Base-by-base conservation (phyloP, 1,284 basidiomycete genomes). In the Fomitopsis schrenkii region DNA sequence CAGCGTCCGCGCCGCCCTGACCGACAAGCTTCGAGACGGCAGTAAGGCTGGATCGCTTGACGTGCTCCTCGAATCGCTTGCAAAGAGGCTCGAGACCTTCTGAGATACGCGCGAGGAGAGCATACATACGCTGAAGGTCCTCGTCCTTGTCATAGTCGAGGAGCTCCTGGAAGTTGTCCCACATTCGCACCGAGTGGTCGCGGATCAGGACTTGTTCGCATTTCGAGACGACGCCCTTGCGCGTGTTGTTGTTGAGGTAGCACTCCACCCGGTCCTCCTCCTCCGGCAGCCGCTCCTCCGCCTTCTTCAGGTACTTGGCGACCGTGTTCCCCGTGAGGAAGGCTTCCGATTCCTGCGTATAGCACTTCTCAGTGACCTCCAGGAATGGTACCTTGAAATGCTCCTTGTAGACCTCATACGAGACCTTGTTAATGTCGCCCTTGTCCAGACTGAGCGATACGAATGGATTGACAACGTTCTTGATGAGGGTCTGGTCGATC, bases 281-380 rank as follows among this genome's bases (percentile, higher is more conserved):
- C 76, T 99, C 97, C 62, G 88, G 85, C 61, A 99, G 79, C 35
- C 97, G 86, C 68, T 90, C 89, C 72, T 98, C 96, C 2, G 95
- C 97, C 78, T 95, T 97, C 82, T 92, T 95, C 76, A 99, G 85
- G 76, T 99, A 99, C 75, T 99, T 97, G 28, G 95, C 93, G 40
- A 98, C 93, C 53, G 87, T 91, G 76, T 96, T 97, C 70, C 91
- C 87, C 1, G 90, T 87, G 33, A 98, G 85, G 81, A 97, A 99
- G 2, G 90, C 84, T 64, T 94, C 87, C 1, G 94, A 97, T 76
- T 99, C 97, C 64, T 89, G 83, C 65, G 86, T 87, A 82, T 99
- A 99, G 80, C 95, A 98, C 57, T 86, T 81, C 75, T 95, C 92
- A 1, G 97, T 98, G 3, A 92, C 90, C 3, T 81, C 80, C 61